Evolutionary conservation across 2,329 filamentous ascomycete genomes (phyloP).

Genomic region (Sordariomycetes sp.): DNA sequence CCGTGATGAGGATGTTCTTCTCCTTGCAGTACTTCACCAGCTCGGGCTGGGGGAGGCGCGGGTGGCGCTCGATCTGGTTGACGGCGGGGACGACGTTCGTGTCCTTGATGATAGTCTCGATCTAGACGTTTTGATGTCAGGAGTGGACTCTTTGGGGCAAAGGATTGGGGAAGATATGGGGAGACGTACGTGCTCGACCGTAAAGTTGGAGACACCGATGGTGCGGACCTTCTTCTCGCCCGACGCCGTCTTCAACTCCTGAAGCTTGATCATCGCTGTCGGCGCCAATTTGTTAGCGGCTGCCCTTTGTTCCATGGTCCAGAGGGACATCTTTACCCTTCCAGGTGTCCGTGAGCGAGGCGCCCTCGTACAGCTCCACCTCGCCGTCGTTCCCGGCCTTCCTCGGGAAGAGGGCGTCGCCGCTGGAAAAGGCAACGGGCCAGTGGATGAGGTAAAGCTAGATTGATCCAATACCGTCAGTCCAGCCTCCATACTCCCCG

Average conservation of each 20-base stretch:
- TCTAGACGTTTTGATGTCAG: constrained; percentile 9
- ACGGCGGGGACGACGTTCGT: constrained; percentile 49
- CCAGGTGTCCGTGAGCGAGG: constrained; percentile 32
- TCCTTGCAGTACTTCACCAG: constrained; percentile 49
- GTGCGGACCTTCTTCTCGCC: constrained; percentile 48
- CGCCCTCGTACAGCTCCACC: constrained; percentile 30
- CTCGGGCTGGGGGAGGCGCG: constrained; percentile 46
- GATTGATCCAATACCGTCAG: background rate
- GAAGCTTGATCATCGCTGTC: constrained; percentile 41
- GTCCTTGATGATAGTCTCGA: constrained; percentile 44
- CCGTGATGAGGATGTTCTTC: constrained; percentile 57
- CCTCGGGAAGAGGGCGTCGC: constrained; percentile 32
- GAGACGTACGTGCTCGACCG: constrained; percentile 32
- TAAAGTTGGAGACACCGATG: constrained; percentile 67
- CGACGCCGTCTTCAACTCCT: too few relatives aligned
- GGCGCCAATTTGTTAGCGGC: background rate
- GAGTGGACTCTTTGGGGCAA: background rate
- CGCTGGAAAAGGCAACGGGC: constrained; percentile 36
- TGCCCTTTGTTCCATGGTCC: background rate
- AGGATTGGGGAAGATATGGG: background rate
- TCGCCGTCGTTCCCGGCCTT: constrained; percentile 20
- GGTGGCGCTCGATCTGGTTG: constrained; percentile 62
- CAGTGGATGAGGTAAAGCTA: constrained; percentile 54
- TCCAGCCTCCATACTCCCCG: background rate
- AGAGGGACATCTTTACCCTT: constrained; percentile 18